Evolutionary conservation across 176 grass and related monocot genomes (phyloP), one percentile per base, ranked within the genome.

Genomic region (Ampelocalamus luodianensis): DNA sequence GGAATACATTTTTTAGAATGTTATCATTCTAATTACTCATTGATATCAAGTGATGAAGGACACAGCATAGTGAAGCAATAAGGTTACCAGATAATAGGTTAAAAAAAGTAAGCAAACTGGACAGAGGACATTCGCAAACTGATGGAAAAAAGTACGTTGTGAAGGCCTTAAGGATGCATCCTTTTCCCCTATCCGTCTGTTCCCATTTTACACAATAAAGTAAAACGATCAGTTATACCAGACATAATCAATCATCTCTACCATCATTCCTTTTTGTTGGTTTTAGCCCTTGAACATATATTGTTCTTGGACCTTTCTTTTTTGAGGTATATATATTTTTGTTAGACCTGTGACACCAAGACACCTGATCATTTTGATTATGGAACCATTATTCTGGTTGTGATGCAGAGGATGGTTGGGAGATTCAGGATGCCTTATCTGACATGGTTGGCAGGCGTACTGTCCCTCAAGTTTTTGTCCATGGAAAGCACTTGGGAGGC

Each of bases 401-500:
- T 34, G 1, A 38, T 80, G 60, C 84, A 91, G 92, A 89, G 68
- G 92, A 94, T 75, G 92, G 92, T 69, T 69, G 76, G 5, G 89
- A 89, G 7, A 94, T 94, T 48, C 92, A 94, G 81, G 92, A 94
- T 84, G 89, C 89, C 10, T 87, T 94, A 45, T 17, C 60, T 32
- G 80, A 91, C 5, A 46, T 91, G 46, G 89, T 91, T 40, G 92
- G 89, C 18, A 69, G 72, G 65, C 92, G 89, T 22, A 94, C 92
- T 44, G 92, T 94, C 22, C 89, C 92, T 69, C 92, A 94, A 81
- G 89, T 94, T 59, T 94, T 94, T 63, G 69, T 94, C 80, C 20
- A 84, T 44, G 92, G 92, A 81, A 94, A 91, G 26, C 89, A 94
- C 79, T 56, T 94, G 49, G 92, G 92, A 29, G 92, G 92, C 42